A percentile compares a stretch with the other conserved stretches of the same genome.
These are phyloP conservation scores for Talaromyces sp. DNA, from an alignment of 2,329 filamentous ascomycete genomes.

Conservation along the genomic window DNA sequence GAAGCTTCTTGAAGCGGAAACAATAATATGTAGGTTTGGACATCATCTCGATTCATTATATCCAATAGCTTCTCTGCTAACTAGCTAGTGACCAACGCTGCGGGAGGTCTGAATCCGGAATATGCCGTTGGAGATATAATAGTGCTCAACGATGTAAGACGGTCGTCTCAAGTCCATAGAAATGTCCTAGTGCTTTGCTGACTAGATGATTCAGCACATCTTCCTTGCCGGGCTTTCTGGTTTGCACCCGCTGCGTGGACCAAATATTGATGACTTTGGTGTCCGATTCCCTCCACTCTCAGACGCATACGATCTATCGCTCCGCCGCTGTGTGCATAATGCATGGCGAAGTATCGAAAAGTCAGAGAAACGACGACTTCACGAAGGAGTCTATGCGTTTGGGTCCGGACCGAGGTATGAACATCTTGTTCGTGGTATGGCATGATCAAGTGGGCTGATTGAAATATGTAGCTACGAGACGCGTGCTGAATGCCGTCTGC, in stretches of 20 bases:
- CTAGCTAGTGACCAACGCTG: slow-evolving; percentile 62
- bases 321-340: slow-evolving; percentile 57
- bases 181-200: slow-evolving; percentile 17
- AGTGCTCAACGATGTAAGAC: slow-evolving; percentile 60
- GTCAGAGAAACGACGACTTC: slow-evolving; percentile 51
- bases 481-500: slow-evolving; percentile 63
- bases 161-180: neutral
- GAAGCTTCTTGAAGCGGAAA: slow-evolving; percentile 61
- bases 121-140: slow-evolving; percentile 66
- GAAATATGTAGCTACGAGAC: slow-evolving; percentile 58
- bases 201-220: slow-evolving; percentile 51
- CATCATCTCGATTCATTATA: neutral
- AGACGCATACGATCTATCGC: slow-evolving; percentile 64
- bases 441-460: slow-evolving; percentile 19
- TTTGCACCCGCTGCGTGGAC: slow-evolving; percentile 60
- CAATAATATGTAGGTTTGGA: slow-evolving; percentile 52
- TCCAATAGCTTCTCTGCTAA: slow-evolving; percentile 15
- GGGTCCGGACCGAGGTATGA: slow-evolving; percentile 61
- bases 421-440: slow-evolving; percentile 2
- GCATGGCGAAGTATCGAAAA: slow-evolving; percentile 55
- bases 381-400: slow-evolving; percentile 67
- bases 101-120: slow-evolving; percentile 63
- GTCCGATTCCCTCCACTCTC: slow-evolving; percentile 63
- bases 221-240: slow-evolving; percentile 63
- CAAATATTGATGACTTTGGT: slow-evolving; percentile 63